Evolutionary conservation across 495 filamentous ascomycete species (phyloP).

Genomic region (Talaromyces adpressus): DNA sequence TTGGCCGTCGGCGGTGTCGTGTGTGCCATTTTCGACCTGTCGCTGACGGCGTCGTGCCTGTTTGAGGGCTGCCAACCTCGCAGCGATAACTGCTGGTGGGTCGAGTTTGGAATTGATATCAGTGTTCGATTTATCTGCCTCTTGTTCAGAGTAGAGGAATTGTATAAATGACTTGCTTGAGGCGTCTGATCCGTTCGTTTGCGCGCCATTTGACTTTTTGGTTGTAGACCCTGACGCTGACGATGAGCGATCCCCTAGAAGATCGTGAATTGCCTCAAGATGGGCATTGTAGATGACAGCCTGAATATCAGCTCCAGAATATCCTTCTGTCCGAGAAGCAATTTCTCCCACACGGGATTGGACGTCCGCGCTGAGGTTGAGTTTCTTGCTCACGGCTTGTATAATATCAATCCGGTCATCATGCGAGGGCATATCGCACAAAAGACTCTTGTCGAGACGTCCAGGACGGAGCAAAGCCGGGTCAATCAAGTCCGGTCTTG

Average conservation of each 20-base stretch:
- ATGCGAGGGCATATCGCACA: slow-evolving; percentile 77
- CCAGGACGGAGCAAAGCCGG: slow-evolving; percentile 86
- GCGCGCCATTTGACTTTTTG: slow-evolving; percentile 19
- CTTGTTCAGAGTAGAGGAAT: slow-evolving; percentile 65
- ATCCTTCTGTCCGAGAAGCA: slow-evolving; percentile 76
- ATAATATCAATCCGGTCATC: slow-evolving; percentile 86
- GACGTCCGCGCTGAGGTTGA: slow-evolving; percentile 59
- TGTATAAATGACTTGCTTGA: slow-evolving; percentile 57
- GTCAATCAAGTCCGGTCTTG: slow-evolving; percentile 87
- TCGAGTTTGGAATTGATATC: slow-evolving; percentile 42
- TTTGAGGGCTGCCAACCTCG: slow-evolving; percentile 70
- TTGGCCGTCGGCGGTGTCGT: slow-evolving; percentile 15
- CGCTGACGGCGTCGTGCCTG: slow-evolving; percentile 53
- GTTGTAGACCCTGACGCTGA: slow-evolving; percentile 28
- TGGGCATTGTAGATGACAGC: slow-evolving; percentile 95
- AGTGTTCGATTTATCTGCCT: slow-evolving; percentile 29
- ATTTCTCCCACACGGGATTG: slow-evolving; percentile 51
- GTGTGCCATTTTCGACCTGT: slow-evolving; percentile 40
- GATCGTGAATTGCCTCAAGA: slow-evolving; percentile 91
- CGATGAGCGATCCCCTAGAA: slow-evolving; percentile 56
- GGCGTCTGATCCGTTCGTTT: slow-evolving; percentile 28
- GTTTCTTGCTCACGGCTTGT: slow-evolving; percentile 67
- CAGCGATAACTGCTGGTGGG: slow-evolving; percentile 60
- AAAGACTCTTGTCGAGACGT: slow-evolving; percentile 78
- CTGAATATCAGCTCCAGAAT: slow-evolving; percentile 90